phyloP scores from a whole-genome alignment of 139 green algal genomes.

The Chlorella sp. region DNA sequence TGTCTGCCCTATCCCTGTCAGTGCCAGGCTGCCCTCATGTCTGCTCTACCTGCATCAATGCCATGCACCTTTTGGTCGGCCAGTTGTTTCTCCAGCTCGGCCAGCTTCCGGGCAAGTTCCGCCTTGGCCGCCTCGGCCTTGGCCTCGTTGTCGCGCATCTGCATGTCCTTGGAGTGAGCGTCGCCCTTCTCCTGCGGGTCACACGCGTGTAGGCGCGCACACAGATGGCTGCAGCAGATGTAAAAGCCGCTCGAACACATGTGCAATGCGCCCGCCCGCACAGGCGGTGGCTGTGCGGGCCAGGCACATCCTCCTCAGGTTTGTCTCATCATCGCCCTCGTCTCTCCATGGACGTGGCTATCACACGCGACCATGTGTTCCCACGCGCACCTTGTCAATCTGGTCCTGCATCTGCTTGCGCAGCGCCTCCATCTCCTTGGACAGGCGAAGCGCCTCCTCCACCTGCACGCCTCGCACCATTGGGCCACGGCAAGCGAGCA shows the following conservation, averaged over 20 bases:
- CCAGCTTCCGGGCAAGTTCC: neutral
- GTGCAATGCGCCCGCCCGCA: too few species aligned
- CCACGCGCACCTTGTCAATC: conserved; percentile 10
- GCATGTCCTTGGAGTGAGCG: neutral
- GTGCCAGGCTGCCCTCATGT: too few species aligned
- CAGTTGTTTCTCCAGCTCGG: neutral
- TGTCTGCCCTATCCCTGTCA: too few species aligned
- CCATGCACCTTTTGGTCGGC: neutral
- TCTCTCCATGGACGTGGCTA: too few species aligned
- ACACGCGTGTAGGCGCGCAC: too few species aligned
- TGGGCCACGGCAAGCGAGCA: neutral
- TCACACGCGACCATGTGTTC: neutral
- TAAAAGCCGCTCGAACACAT: too few species aligned
- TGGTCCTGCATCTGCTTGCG: neutral
- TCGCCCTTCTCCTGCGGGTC: neutral
- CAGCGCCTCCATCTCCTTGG: conserved; percentile 8
- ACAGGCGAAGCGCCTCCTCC: conserved; percentile 6
- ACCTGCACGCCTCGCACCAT: neutral
- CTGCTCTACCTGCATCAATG: too few species aligned
- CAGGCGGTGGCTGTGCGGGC: too few species aligned
- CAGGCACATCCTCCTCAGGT: too few species aligned
- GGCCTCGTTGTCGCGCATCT: neutral
- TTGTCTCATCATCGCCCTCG: too few species aligned
- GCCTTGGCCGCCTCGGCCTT: neutral
- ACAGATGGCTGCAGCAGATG: too few species aligned